phyloP scores from a whole-genome alignment of 2,329 filamentous ascomycete species.

The Beauveria sp. region DNA sequence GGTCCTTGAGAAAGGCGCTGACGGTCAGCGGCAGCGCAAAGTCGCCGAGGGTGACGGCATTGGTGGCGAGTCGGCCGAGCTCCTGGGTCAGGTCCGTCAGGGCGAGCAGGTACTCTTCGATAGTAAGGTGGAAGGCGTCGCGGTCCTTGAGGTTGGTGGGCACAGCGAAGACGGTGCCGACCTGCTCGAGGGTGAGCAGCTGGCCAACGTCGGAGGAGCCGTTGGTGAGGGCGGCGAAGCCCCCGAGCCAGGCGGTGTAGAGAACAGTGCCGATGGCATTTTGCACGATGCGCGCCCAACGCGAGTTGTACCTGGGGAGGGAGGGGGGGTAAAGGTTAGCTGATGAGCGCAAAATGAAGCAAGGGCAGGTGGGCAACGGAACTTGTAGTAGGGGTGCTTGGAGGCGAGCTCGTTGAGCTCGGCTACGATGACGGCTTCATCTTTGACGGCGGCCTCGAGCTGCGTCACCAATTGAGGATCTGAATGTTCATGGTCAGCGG shows the following conservation, averaged over 20 bases:
- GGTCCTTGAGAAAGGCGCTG: constrained; percentile 85
- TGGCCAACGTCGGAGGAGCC: constrained; percentile 48
- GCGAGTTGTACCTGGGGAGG: constrained; percentile 60
- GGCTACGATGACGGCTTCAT: constrained; percentile 62
- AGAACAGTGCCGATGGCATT: constrained; percentile 58
- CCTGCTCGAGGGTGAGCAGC: constrained; percentile 80
- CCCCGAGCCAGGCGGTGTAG: constrained; percentile 69
- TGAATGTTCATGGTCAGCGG: constrained; percentile 23
- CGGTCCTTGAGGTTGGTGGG: constrained; percentile 84
- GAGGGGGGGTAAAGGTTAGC: neutral
- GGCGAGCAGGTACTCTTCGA: constrained; percentile 92
- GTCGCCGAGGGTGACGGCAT: constrained; percentile 88
- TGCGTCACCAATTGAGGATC: constrained; percentile 62
- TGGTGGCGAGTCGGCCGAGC: constrained; percentile 82
- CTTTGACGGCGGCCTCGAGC: constrained; percentile 62
- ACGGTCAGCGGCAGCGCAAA: constrained; percentile 80
- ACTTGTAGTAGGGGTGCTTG: constrained; percentile 95
- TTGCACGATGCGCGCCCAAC: constrained; percentile 81
- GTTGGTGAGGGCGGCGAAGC: constrained; percentile 40
- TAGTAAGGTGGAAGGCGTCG: constrained; percentile 89
- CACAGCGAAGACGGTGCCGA: constrained; percentile 71
- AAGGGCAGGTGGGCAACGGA: constrained; percentile 14
- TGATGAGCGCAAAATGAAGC: neutral
- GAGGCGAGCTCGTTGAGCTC: constrained; percentile 69
- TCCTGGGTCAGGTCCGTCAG: constrained; percentile 86